Percentiles rank a stretch among this genome's conserved stretches.
These are phyloP conservation scores for Pouteria campechiana DNA, from an alignment of 179 eudicot genomes.

Conservation along the genomic window DNA sequence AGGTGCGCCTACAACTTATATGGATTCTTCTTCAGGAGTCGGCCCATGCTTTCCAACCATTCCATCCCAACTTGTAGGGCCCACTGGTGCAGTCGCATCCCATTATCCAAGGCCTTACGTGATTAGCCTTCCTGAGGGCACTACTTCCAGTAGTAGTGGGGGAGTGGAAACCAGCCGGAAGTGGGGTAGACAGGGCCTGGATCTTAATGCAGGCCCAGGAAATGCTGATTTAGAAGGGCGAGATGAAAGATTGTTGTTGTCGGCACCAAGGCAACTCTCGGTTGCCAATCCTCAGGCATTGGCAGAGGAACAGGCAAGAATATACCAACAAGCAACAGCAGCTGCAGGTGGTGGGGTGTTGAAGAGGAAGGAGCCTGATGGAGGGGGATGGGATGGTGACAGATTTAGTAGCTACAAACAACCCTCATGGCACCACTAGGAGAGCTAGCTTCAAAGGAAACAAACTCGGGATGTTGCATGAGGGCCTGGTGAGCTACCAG, in stretches of 20 bases:
- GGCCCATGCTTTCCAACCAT: conserved; percentile 19
- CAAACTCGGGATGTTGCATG: conserved; percentile 11
- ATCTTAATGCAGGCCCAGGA: conserved; percentile 54
- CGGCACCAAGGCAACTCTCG: conserved; percentile 26
- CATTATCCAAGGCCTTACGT: conserved; percentile 38
- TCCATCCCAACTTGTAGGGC: conserved; percentile 34
- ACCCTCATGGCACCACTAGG: conserved; percentile 60
- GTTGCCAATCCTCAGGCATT: conserved; percentile 25
- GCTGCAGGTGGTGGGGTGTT: conserved; percentile 27
- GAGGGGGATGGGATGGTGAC: conserved; percentile 58
- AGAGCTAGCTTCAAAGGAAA: conserved; percentile 3
- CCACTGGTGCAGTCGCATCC: conserved; percentile 26
- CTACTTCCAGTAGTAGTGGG: conserved; percentile 11
- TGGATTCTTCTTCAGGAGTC: conserved; percentile 33
- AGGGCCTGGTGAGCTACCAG: conserved; percentile 30
- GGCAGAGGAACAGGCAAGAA: conserved; percentile 30
- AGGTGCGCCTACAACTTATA: conserved; percentile 24
- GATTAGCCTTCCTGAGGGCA: conserved; percentile 26
- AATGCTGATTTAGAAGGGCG: conserved; percentile 26
- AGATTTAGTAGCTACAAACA: conserved; percentile 57
- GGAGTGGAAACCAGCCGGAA: conserved; percentile 26
- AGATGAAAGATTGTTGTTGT: conserved; percentile 25
- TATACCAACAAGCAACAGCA: conserved; percentile 25
- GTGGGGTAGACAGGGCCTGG: conserved; percentile 43
- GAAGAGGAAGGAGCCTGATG: conserved; percentile 60